Conservation (phyloP, 495 filamentous ascomycete genomes). For the Podospora comata region DNA sequence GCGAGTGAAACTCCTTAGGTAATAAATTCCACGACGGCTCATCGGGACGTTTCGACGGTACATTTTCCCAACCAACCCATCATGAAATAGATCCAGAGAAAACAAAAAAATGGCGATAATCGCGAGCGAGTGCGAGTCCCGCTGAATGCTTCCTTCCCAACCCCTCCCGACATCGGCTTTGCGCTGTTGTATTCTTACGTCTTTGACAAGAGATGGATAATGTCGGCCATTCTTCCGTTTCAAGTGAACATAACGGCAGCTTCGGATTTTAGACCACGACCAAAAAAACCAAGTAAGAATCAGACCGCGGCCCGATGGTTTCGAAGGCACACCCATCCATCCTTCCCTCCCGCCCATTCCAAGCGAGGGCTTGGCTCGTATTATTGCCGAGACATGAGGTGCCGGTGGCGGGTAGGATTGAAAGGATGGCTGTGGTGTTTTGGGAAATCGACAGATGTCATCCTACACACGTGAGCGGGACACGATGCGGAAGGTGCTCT, state of each 20-base stretch:
- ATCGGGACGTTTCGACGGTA: neutral
- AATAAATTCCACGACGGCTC: neutral
- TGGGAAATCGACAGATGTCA: neutral
- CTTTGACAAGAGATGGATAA: neutral
- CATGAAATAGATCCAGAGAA: neutral
- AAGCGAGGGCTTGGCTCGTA: slow-evolving; percentile 2
- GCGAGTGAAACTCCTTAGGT: neutral
- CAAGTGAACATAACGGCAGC: neutral
- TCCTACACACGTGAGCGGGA: neutral
- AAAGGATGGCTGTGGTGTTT: neutral
- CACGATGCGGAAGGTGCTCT: neutral
- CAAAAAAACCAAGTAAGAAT: neutral
- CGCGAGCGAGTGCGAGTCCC: no score
- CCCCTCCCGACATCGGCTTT: neutral
- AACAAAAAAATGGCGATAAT: no score
- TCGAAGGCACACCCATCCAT: neutral
- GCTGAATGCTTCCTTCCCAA: neutral
- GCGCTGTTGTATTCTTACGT: neutral
- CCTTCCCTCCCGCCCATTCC: neutral
- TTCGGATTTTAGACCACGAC: neutral
- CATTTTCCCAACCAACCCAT: neutral
- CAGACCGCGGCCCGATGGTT: neutral
- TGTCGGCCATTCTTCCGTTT: neutral
- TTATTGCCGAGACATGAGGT: neutral
- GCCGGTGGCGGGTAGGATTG: neutral